Percentiles rank a stretch among this genome's conserved stretches.
Evolutionary conservation across 306 rosid species (phyloP).

Genomic region (Citrullus mucosospermus): DNA sequence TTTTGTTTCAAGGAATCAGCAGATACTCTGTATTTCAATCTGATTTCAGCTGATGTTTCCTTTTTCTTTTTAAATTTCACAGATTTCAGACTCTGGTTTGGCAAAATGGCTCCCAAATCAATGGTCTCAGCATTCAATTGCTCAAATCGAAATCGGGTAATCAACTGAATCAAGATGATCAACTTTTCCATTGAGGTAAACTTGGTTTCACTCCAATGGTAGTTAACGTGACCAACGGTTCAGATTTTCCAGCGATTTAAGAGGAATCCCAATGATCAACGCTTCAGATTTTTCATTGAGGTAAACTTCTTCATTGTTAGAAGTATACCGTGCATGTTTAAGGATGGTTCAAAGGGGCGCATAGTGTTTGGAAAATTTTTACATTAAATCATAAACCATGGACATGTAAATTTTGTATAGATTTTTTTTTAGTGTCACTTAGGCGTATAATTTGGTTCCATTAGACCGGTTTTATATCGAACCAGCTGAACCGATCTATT

Average conservation of each 20-base stretch:
- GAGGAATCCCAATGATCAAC: background rate
- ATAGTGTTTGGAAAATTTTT: background rate
- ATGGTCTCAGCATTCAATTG: constrained; percentile 87
- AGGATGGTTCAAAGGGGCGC: too few species aligned
- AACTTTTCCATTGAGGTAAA: background rate
- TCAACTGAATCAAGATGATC: background rate
- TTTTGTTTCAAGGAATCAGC: background rate
- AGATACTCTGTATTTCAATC: background rate
- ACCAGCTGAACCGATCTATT: background rate
- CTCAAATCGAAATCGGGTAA: constrained; percentile 75
- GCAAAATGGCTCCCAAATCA: constrained; percentile 92
- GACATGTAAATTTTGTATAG: background rate
- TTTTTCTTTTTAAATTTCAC: background rate
- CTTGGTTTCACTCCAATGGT: background rate
- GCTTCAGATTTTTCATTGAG: too few species aligned
- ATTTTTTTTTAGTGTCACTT: background rate
- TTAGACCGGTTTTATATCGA: background rate
- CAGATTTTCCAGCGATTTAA: background rate
- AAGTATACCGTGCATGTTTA: too few species aligned
- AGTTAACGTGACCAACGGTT: background rate
- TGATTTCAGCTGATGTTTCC: background rate
- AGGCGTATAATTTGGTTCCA: background rate
- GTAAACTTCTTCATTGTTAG: too few species aligned
- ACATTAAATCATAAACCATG: background rate
- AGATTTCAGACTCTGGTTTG: constrained; percentile 87